phyloP scores from a whole-genome alignment of 495 filamentous ascomycete genomes.

The Bacidia gigantensis region DNA sequence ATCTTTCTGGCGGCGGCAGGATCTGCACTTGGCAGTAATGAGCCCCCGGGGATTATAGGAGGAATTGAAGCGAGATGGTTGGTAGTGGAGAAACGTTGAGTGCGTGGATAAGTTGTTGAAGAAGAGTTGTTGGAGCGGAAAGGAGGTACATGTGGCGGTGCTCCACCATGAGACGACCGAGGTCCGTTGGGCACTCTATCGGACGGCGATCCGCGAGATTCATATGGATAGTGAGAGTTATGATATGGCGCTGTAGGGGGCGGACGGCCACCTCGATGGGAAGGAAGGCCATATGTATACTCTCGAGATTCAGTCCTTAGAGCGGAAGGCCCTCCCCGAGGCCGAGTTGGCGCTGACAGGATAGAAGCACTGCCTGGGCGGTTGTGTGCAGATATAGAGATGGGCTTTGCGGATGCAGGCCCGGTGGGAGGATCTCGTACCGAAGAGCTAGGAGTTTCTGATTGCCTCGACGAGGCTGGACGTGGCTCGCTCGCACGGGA shows the following conservation, averaged over 20 bases:
- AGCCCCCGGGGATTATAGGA: constrained; percentile 39
- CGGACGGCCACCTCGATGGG: constrained; percentile 27
- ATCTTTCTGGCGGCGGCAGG: constrained; percentile 32
- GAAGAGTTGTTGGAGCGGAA: constrained; percentile 37
- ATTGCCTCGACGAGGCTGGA: constrained; percentile 25
- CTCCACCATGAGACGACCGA: constrained; percentile 19
- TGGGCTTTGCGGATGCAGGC: constrained; percentile 34
- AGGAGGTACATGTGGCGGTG: constrained; percentile 25
- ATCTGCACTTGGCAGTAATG: constrained; percentile 27
- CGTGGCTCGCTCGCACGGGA: constrained; percentile 19
- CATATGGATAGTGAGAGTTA: constrained; percentile 16
- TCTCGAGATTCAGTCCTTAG: constrained; percentile 14
- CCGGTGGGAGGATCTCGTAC: constrained; percentile 33
- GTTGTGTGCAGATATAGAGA: constrained; percentile 32
- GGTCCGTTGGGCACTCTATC: constrained; percentile 31
- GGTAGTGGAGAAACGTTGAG: constrained; percentile 30
- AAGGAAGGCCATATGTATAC: constrained; percentile 23
- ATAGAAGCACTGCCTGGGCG: constrained; percentile 36
- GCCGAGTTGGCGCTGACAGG: constrained; percentile 46
- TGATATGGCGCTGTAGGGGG: constrained; percentile 16
- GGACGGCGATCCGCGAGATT: constrained; percentile 13
- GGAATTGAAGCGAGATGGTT: constrained; percentile 39
- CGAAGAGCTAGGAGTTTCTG: constrained; percentile 11
- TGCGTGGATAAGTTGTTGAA: constrained; percentile 35
- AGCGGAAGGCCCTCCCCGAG: constrained; percentile 32